These are phyloP conservation scores for Fusarium haematococcum DNA, from an alignment of 2,329 filamentous ascomycete species.

Conservation along the genomic window DNA sequence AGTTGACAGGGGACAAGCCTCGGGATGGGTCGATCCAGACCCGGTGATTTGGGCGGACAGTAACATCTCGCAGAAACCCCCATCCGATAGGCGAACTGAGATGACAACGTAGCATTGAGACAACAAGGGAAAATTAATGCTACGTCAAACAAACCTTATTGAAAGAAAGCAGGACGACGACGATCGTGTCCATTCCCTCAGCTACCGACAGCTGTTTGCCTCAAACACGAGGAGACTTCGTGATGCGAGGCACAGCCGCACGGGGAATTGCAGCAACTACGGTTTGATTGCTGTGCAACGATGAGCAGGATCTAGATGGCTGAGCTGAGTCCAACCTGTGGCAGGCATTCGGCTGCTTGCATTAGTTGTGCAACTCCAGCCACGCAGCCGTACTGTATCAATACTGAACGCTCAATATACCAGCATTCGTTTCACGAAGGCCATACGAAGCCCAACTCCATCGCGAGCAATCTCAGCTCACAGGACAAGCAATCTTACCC, in stretches of 20 bases:
- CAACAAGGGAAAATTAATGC: background rate
- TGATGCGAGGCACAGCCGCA: background rate
- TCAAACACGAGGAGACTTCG: background rate
- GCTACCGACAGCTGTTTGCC: background rate
- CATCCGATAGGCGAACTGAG: slow-evolving; percentile 17
- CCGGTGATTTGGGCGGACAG: slow-evolving; percentile 22
- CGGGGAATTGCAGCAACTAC: background rate
- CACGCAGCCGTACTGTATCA: background rate
- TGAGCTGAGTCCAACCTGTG: background rate
- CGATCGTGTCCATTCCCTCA: background rate
- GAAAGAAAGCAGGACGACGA: background rate
- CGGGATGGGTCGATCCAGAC: slow-evolving; percentile 21
- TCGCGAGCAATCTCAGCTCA: slow-evolving; percentile 6
- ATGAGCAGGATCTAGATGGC: background rate
- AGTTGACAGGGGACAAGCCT: slow-evolving; percentile 5
- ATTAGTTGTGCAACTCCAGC: slow-evolving; percentile 7
- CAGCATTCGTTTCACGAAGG: background rate
- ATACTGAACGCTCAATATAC: background rate
- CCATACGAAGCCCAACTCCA: background rate
- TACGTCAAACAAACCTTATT: background rate
- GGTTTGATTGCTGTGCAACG: slow-evolving; percentile 22
- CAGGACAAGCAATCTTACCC: slow-evolving; percentile 10
- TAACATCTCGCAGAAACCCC: slow-evolving; percentile 14
- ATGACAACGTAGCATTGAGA: slow-evolving; percentile 19
- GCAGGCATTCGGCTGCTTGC: slow-evolving; percentile 5